phyloP scores from a whole-genome alignment of 306 rosid species.

The Lathyrus sativus region DNA sequence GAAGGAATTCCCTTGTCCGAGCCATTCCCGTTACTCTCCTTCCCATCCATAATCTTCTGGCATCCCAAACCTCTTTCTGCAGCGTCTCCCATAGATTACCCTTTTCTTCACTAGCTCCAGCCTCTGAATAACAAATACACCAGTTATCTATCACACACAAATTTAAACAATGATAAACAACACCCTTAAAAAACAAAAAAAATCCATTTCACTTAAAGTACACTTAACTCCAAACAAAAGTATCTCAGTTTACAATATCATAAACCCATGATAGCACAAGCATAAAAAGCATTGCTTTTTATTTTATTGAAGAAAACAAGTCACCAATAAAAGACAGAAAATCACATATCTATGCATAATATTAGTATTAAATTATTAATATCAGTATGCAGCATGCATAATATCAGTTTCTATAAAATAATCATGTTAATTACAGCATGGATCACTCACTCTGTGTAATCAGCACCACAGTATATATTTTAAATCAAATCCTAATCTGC shows the following conservation, averaged over 20 bases:
- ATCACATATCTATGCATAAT: not conserved
- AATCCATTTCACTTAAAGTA: constrained; percentile 1
- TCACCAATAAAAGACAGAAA: not conserved
- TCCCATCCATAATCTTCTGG: constrained; percentile 98
- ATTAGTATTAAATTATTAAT: not conserved
- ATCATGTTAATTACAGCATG: constrained; percentile 9
- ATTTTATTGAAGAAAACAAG: constrained; percentile 15
- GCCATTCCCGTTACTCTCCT: constrained; percentile 74
- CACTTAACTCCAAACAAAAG: constrained; percentile 27
- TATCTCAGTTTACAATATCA: constrained; percentile 26
- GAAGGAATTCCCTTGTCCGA: constrained; percentile 67
- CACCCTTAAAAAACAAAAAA: constrained; percentile 21
- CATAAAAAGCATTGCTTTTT: not conserved
- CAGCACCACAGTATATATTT: not conserved
- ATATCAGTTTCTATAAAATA: constrained; percentile 30
- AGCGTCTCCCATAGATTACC: constrained; percentile 81
- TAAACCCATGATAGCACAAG: constrained; percentile 16
- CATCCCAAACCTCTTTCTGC: constrained; percentile 97
- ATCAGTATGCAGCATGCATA: constrained; percentile 6
- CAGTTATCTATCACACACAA: not conserved
- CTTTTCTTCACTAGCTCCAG: constrained; percentile 87
- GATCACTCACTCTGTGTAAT: constrained; percentile 5
- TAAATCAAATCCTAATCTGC: constrained; percentile 10
- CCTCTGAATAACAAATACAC: constrained; percentile 52
- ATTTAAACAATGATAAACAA: constrained; percentile 9